A percentile compares a stretch with the other conserved stretches of the same genome.
These are phyloP conservation scores for Nicotiana rustica DNA, from an alignment of 305 asterid species.

Conservation along the genomic window DNA sequence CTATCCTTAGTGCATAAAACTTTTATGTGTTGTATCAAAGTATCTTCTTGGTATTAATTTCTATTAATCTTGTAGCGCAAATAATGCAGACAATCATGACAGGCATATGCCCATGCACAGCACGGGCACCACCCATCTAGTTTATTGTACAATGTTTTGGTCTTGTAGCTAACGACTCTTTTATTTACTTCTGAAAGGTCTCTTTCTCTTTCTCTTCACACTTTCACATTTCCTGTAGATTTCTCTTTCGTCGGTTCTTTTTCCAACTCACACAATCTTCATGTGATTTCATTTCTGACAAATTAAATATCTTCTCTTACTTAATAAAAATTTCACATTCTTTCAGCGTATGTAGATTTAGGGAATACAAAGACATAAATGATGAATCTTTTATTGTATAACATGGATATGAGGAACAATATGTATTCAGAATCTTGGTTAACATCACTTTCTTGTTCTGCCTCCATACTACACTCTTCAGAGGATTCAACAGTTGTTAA, in stretches of 20 bases:
- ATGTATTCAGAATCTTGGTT: constrained; percentile 68
- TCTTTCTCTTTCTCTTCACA: not conserved
- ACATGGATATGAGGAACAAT: constrained; percentile 1
- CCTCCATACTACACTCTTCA: constrained; percentile 34
- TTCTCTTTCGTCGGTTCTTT: not conserved
- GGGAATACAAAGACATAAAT: constrained; percentile 23
- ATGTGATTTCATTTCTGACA: not conserved
- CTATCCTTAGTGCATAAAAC: too few relatives aligned
- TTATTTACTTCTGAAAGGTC: not conserved
- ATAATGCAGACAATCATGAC: too few relatives aligned
- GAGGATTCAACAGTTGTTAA: constrained; percentile 41
- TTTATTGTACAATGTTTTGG: not conserved
- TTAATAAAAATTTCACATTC: not conserved
- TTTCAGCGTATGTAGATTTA: constrained; percentile 5
- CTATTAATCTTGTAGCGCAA: too few relatives aligned
- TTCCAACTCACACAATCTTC: not conserved
- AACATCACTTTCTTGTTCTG: constrained; percentile 70
- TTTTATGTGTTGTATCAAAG: too few relatives aligned
- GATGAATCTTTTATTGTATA: constrained; percentile 28
- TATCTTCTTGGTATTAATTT: too few relatives aligned
- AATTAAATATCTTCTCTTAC: not conserved
- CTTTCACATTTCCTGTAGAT: not conserved
- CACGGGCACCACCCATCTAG: too few relatives aligned
- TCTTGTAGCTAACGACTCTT: not conserved
- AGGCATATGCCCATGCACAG: too few relatives aligned